Percentiles rank a stretch among this genome's conserved stretches.
Evolutionary conservation across 495 filamentous ascomycete genomes (phyloP).

Genomic region (Penicillium waksmanii): DNA sequence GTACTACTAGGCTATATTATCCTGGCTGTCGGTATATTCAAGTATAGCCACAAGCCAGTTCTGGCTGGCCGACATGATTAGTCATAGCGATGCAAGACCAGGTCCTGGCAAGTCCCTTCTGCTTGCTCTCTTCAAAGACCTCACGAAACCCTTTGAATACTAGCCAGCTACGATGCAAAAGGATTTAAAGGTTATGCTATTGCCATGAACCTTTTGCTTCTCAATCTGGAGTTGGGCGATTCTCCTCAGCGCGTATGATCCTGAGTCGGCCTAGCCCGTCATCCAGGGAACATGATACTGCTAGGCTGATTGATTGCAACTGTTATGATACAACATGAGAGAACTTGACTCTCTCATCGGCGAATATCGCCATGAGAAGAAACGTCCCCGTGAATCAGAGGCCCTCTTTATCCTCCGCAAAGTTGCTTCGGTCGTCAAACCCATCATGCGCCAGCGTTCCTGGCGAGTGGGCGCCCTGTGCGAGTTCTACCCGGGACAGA

Average conservation of each 20-base stretch:
- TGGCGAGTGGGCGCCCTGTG: conserved; percentile 82
- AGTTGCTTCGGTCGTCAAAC: conserved; percentile 89
- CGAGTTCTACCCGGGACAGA: conserved; percentile 81
- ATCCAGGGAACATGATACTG: neutral
- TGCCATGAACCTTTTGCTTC: neutral
- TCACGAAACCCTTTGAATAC: neutral
- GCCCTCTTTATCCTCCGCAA: conserved; percentile 83
- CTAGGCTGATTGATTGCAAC: neutral
- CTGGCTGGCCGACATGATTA: too few species aligned
- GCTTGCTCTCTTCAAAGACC: neutral
- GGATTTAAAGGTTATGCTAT: neutral
- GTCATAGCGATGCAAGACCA: neutral
- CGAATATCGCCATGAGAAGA: conserved; percentile 78
- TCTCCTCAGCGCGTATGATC: neutral
- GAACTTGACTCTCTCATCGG: conserved; percentile 71
- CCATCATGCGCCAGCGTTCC: conserved; percentile 84
- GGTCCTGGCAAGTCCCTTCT: neutral
- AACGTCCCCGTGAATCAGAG: conserved; percentile 72
- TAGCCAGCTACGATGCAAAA: neutral
- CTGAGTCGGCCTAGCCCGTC: neutral
- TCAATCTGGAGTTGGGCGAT: neutral
- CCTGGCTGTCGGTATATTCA: too few species aligned
- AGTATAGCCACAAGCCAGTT: too few species aligned
- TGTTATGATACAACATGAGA: conserved; percentile 48
- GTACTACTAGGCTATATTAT: too few species aligned